Evolutionary conservation across 139 green algal genomes (phyloP).

Genomic region (Coelastrella sp.): DNA sequence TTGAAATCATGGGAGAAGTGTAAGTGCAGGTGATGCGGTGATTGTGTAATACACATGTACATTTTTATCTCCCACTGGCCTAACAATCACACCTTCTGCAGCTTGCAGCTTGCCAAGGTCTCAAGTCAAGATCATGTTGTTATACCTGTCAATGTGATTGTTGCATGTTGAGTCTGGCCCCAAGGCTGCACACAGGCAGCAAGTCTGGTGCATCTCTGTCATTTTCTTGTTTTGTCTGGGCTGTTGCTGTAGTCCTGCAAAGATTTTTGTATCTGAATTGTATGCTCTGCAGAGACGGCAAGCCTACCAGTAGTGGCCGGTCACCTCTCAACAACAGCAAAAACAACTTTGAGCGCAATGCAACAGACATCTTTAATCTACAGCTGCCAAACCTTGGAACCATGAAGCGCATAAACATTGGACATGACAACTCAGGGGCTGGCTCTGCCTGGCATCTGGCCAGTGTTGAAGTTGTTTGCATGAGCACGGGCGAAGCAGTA

Average conservation of each 20-base stretch:
- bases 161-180: too few relatives aligned
- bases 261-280: not conserved
- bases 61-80: too few relatives aligned
- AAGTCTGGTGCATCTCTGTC: too few relatives aligned
- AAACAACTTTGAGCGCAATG: constrained; percentile 77
- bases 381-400: constrained; percentile 58
- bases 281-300: not conserved
- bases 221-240: too few relatives aligned
- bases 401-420: constrained; percentile 69
- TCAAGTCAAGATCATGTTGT: too few relatives aligned
- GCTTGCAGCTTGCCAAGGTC: too few relatives aligned
- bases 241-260: too few relatives aligned
- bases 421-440: constrained; percentile 69
- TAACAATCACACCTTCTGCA: too few relatives aligned
- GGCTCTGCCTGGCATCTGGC: constrained; percentile 75
- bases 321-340: constrained; percentile 58
- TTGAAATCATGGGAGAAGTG: constrained; percentile 67
- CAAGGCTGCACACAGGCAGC: too few relatives aligned
- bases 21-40: too few relatives aligned
- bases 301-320: constrained; percentile 43
- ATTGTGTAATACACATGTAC: too few relatives aligned
- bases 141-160: not conserved
- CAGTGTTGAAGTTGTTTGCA: constrained; percentile 61
- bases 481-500: constrained; percentile 55
- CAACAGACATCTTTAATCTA: constrained; percentile 64